Conservation (phyloP, 345 rosid genomes). For the Tarenaya hassleriana region DNA sequence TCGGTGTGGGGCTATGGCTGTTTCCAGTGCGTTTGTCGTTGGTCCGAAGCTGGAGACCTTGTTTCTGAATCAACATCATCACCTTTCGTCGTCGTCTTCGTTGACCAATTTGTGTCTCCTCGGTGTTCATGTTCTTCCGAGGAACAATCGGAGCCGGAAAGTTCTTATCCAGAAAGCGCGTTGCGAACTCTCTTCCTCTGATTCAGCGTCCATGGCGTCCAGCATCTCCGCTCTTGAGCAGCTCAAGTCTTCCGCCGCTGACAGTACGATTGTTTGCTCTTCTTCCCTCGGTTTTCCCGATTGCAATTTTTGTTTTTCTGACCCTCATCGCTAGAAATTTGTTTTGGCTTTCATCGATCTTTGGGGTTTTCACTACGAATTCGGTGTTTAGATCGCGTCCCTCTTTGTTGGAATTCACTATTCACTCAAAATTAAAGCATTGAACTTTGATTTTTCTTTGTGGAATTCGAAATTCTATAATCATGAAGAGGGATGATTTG, state of each 20-base stretch:
- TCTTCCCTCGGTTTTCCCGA: background rate
- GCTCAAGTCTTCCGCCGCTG: slow-evolving; percentile 61
- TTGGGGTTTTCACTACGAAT: background rate
- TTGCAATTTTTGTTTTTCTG: background rate
- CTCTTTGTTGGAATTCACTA: too few species aligned
- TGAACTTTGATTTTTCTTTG: too few species aligned
- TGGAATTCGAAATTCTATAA: too few species aligned
- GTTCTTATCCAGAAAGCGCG: slow-evolving; percentile 32
- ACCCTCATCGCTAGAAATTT: background rate
- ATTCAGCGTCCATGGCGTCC: slow-evolving; percentile 31
- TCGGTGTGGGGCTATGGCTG: slow-evolving; percentile 30
- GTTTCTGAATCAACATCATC: slow-evolving; percentile 32
- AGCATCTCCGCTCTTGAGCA: slow-evolving; percentile 57
- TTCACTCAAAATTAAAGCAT: too few species aligned
- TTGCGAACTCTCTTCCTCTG: slow-evolving; percentile 36
- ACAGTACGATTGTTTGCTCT: slow-evolving; percentile 31
- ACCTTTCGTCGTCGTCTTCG: slow-evolving; percentile 22
- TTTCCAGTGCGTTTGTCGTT: slow-evolving; percentile 38
- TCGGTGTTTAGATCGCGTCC: background rate
- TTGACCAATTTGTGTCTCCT: slow-evolving; percentile 28
- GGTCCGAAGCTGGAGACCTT: slow-evolving; percentile 41
- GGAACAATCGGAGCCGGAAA: slow-evolving; percentile 26
- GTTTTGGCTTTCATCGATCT: background rate
- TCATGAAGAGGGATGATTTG: too few species aligned
- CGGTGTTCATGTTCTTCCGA: slow-evolving; percentile 25